Evolutionary conservation across 129 eudicot genomes (phyloP).

Genomic region (Artemisia tridentata): DNA sequence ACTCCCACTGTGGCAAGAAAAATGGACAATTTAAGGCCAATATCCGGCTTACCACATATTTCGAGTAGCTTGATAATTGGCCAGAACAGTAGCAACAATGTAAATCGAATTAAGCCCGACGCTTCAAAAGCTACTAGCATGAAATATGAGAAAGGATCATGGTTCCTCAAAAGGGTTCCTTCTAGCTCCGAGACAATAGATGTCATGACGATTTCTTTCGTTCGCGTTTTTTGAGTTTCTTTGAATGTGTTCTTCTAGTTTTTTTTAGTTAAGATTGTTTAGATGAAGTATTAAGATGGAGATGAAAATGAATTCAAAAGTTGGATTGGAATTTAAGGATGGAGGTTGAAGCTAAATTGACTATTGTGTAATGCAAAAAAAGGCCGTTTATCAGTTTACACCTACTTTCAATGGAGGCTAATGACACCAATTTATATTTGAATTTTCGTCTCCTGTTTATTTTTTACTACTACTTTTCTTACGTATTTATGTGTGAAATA

Average conservation of each 20-base stretch:
- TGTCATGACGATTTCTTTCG: constrained; percentile 27
- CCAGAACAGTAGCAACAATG: constrained; percentile 57
- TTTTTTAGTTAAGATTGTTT: not conserved
- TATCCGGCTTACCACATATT: constrained; percentile 35
- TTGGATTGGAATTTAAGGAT: constrained; percentile 30
- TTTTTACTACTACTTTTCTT: not conserved
- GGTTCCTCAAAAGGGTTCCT: constrained; percentile 70
- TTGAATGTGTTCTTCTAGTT: not conserved
- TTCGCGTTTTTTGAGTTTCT: not conserved
- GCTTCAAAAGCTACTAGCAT: constrained; percentile 95
- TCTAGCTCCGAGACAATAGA: constrained; percentile 79
- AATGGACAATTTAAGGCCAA: constrained; percentile 55
- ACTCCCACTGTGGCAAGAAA: constrained; percentile 80
- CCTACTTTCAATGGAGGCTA: constrained; percentile 37
- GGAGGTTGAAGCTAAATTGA: constrained; percentile 68
- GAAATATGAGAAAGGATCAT: constrained; percentile 76
- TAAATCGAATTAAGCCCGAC: constrained; percentile 76
- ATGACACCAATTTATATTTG: constrained; percentile 31
- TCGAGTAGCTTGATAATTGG: constrained; percentile 64
- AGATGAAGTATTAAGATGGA: constrained; percentile 19
- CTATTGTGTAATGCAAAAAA: constrained; percentile 35
- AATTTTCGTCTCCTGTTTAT: constrained; percentile 18
- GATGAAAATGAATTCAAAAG: constrained; percentile 13
- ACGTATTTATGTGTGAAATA: constrained; percentile 8
- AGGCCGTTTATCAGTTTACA: constrained; percentile 66